Base-by-base conservation (phyloP, 352 stramenopile species). In the Globisporangium sylvaticum region DNA sequence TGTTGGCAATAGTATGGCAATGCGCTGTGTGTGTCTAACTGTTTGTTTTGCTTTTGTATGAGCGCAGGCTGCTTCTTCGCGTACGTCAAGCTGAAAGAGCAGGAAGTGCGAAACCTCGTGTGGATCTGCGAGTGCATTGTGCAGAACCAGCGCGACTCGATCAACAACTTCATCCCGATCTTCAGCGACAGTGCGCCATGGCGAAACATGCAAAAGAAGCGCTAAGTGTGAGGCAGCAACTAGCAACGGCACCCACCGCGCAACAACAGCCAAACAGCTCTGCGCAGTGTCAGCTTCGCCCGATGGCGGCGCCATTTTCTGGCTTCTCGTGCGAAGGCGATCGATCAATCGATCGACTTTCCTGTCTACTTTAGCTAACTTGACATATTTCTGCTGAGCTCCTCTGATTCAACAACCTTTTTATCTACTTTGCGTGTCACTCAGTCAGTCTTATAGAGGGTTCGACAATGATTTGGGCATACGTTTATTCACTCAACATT, bases 51-150 rank as follows among this genome's bases (percentile, higher is more conserved):
- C 25, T 25, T 59, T 18, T 6, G 22, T 67, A 8, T 50, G 15
- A 44, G 15, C 39, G 8, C 60, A 89, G 81, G 78, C 9, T 94
- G 89, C 69, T 99, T 99, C 80, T 99, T 99, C 84, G 96, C 97
- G 55, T 99, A 99, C 81, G 93, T 99, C 48, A 99, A 99, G 87
- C 87, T 99, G 64, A 99, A 99, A 92, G 97, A 99, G 80, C 97
- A 99, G 84, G 97, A 99, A 75, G 98, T 99, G 71, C 92, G 97
- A 70, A 99, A 99, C 83, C 89, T 99, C 64, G 97, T 99, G 61
- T 99, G 97, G 97, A 99, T 99, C 81, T 97, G 86, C 68, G 97
- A 99, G 80, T 99, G 97, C 78, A 99, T 99, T 71, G 87, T 99
- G 54, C 97, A 99, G 83, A 95, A 98, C 71, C 97, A 99, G 84